These are phyloP conservation scores for Raffaelea albimanens DNA, from an alignment of 2,329 filamentous ascomycete species.

Conservation along the genomic window DNA sequence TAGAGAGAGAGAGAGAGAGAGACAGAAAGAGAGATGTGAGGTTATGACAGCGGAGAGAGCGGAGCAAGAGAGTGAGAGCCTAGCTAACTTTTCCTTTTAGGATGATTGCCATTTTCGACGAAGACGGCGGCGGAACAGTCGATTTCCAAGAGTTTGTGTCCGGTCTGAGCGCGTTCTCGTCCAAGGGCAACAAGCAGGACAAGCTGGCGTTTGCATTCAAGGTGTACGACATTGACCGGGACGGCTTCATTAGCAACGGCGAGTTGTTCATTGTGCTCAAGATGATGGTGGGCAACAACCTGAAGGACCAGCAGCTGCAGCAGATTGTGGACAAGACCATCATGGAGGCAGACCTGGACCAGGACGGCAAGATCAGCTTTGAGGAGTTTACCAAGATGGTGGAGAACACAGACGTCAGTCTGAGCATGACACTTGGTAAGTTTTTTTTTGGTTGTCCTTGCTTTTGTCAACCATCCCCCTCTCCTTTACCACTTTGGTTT, in stretches of 20 bases:
- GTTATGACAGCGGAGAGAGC: neutral
- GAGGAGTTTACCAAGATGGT: constrained; percentile 99
- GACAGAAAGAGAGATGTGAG: neutral
- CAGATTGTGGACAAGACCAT: constrained; percentile 99
- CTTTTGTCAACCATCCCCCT: neutral
- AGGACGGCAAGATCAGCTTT: constrained; percentile 96
- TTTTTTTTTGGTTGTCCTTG: constrained; percentile 2
- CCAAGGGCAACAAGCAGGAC: constrained; percentile 98
- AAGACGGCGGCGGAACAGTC: constrained; percentile 94
- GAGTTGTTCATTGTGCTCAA: constrained; percentile 98
- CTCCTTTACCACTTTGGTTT: neutral
- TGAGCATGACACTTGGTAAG: constrained; percentile 62
- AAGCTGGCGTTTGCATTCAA: constrained; percentile 98
- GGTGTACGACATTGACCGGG: constrained; percentile 98
- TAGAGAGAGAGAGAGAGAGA: neutral
- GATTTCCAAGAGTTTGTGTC: constrained; percentile 99
- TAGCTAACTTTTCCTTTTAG: constrained; percentile 29
- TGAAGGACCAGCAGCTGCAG: constrained; percentile 98
- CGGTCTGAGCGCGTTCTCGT: constrained; percentile 88
- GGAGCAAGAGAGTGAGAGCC: neutral
- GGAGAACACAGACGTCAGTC: constrained; percentile 76
- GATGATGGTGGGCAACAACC: constrained; percentile 99
- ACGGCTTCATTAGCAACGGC: constrained; percentile 97
- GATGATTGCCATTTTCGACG: constrained; percentile 99
- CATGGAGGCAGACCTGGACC: constrained; percentile 96